Evolutionary conservation across 306 rosid species (phyloP), one percentile per base, ranked within the genome.

Genomic region (Pyrus communis): DNA sequence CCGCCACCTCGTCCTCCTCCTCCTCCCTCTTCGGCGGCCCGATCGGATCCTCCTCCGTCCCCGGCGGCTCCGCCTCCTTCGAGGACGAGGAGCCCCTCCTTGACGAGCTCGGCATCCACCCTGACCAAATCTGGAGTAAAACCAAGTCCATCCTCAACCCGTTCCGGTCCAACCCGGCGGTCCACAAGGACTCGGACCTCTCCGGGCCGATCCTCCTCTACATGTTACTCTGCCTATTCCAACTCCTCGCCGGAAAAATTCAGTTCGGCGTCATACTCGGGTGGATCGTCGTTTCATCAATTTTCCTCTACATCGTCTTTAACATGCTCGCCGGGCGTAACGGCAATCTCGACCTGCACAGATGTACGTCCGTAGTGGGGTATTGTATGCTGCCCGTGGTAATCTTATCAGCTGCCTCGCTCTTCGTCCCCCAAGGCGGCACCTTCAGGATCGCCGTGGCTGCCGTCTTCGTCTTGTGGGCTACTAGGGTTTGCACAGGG

Each of bases 11-110:
- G 60, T 84, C 96, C 15, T 82, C 97, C 19, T 78, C 92, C 25
- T 85, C 87, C 11, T 11, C 88, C 40, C 82, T 88, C 14, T 90
- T 86, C 72, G 79, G 90, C 10, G 96, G 91, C 2, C 85, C 93
- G 17, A 77, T 79, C 46, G 82, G 82, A 60, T 85, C 6, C n/a
- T 46, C 28, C 28, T 43, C 85, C 85, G 22, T 80, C 18, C 21
- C 82, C 76, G 61, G 78, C 6, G 87, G 87, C 11, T 78, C 81
- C 33, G 65, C 79, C 18, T 85, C 75, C 72, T 96, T 96, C 78
- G 99, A 96, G 21, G 97, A 93, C 31, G 99, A 96, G 79, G 99
- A 92, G 33, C 96, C 99, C 18, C 93, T 96, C 31, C 98, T 96
- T 28, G 96, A 96, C 74, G 97, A 96, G 81, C 97, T 96, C 49